Base-by-base conservation (phyloP, 2,329 filamentous ascomycete genomes). In the Aspergillus japonicus region DNA sequence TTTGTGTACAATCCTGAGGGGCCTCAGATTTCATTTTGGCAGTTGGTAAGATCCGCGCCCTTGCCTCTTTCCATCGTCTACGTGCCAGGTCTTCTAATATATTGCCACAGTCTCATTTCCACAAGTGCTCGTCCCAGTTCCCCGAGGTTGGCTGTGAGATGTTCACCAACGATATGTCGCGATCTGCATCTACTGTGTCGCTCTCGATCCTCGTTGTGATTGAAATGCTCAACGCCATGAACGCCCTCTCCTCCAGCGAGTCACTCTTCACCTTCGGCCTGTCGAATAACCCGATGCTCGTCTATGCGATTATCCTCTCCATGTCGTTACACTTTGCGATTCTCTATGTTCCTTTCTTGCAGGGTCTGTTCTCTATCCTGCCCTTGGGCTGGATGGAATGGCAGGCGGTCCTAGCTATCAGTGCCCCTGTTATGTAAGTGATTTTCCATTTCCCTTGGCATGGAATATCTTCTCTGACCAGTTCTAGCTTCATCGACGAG, bases 161-260 rank as follows among this genome's bases (percentile, higher is more conserved):
- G 85, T 99, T 99, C 80, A 80, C 84, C 65, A 89, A 96, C 72
- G 85, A 92, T 65, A 89, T 90, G 83, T 87, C 93, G 67, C 93
- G 94, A 78, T 87, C 93, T 5, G 95, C 92, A 2, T 96, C 92
- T 21, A 99, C 95, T 1, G 88, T 99, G 29, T 97, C 92, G 6
- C 84, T 99, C 62, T 96, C 91, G 42, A 87, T 88, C 70, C 84
- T 99, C 19, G 95, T 99, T 50, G 92, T 97, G 62, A 98, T 99
- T 72, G 95, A 99, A 81, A 99, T 99, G 95, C 86, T 99, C 74
- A 99, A 99, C 79, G 95, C 95, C 69, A 94, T 98, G 89, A 99
- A 99, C 74, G 95, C 94, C 0, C 85, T 99, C 33, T 97, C 92
- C 1, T 96, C 92, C 0, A 96, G 91, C 76, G 95, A 99, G 78